Percentiles rank a stretch among this genome's conserved stretches.
phyloP scores from a whole-genome alignment of 2,329 filamentous ascomycete species.

The Clarireedia paspali region DNA sequence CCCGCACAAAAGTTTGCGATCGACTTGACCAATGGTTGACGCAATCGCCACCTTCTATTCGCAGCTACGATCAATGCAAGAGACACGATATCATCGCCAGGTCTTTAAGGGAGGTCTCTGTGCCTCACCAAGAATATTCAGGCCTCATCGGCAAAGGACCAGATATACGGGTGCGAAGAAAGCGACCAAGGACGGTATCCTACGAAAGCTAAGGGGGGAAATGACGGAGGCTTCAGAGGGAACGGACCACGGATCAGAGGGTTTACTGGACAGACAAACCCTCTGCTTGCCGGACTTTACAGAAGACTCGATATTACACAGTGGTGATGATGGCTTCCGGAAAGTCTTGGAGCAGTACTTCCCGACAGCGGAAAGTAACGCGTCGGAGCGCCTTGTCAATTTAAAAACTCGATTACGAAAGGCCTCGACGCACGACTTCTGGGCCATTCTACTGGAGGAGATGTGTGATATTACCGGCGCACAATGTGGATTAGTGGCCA shows the following conservation, averaged over 20 bases:
- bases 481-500: slow-evolving; percentile 63
- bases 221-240: slow-evolving; percentile 10
- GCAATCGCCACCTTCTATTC: background rate
- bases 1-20: slow-evolving; percentile 11
- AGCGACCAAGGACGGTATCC: slow-evolving; percentile 7
- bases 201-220: slow-evolving; percentile 12
- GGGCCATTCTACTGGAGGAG: slow-evolving; percentile 55
- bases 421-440: slow-evolving; percentile 52
- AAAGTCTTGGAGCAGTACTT: slow-evolving; percentile 30
- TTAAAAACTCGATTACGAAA: slow-evolving; percentile 49
- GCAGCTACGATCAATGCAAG: slow-evolving; percentile 20
- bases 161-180: slow-evolving; percentile 12
- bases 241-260: slow-evolving; percentile 12
- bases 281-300: slow-evolving; percentile 25
- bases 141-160: slow-evolving; percentile 20
- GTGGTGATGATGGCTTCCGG: slow-evolving; percentile 25
- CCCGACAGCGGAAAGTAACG: slow-evolving; percentile 47
- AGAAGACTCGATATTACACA: slow-evolving; percentile 22
- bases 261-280: slow-evolving; percentile 21
- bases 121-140: slow-evolving; percentile 22
- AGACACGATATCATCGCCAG: slow-evolving; percentile 11
- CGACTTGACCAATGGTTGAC: slow-evolving; percentile 2
- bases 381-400: slow-evolving; percentile 49
- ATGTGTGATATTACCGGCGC: slow-evolving; percentile 54
- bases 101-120: slow-evolving; percentile 15